Evolutionary conservation across 768 basidiomycete species (phyloP), one percentile per base, ranked within the genome.

Genomic region (Amanita rimosa): DNA sequence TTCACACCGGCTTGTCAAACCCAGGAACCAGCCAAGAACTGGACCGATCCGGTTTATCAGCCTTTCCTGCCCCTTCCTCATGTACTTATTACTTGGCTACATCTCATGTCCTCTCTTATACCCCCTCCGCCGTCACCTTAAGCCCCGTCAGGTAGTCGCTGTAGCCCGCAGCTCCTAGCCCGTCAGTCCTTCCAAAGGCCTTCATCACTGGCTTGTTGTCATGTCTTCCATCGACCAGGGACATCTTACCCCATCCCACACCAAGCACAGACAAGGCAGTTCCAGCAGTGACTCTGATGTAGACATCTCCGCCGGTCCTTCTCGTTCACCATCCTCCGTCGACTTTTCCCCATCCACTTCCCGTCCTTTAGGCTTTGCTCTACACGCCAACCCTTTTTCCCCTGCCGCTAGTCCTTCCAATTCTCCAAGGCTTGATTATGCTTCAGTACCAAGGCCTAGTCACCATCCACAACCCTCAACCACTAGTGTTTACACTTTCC

Each of bases 401-500:
- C 67, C 79, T 9, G 71, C 75, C 3, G 61, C 67, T 6, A 76
- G 71, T 56, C 64, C 72, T n/a, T 61, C 66, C 36, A 71, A 65
- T 52, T 71, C 73, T 55, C 69, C 68, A 52, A 63, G 65, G 21
- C 59, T 59, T 19, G 61, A 62, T 36, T 59, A 60, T 35, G 61
- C 64, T 19, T 56, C 67, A 17, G 52, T 52, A 31, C 54, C 58
- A 21, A 54, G 62, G 1, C 58, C 64, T 31, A 55, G 55, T 24
- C 53, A 58, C 13, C 57, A 58, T 27, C 38, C 53, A 53, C 35
- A 57, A 52, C 41, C 58, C 10, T 42, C 48, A 24, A 6, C 57
- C 9, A 68, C 59, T 51, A 66, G 66, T 10, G 66, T 68, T 56
- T 59, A 63, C 5, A 71, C 3, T 52, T 58, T 4, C 66, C 69